Percentiles rank a stretch among this genome's conserved stretches.
Conservation (phyloP, 2,329 filamentous ascomycete genomes). For the Grosmannia penicillata region DNA sequence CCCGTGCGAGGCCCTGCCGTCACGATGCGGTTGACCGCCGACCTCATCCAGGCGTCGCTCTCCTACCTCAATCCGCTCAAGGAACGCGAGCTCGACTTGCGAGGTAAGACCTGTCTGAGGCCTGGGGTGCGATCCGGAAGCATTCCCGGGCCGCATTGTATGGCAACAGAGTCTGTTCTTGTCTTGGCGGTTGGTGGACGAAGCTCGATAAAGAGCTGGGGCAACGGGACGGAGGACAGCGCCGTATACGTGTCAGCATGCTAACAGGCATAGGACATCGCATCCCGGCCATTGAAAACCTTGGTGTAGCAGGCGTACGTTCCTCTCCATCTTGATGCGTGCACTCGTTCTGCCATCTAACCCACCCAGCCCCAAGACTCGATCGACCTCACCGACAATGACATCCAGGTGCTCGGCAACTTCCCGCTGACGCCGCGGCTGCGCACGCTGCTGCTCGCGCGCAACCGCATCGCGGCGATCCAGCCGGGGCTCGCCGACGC, state of each 20-base stretch:
- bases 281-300: slow-evolving; percentile 93
- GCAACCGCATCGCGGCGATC: slow-evolving; percentile 75
- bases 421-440: slow-evolving; percentile 85
- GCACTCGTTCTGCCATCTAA: background rate
- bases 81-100: slow-evolving; percentile 96
- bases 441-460: slow-evolving; percentile 72
- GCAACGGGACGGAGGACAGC: background rate
- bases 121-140: too few species aligned
- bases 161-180: too few species aligned
- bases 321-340: slow-evolving; percentile 3
- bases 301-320: slow-evolving; percentile 81
- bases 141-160: too few species aligned
- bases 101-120: slow-evolving; percentile 53
- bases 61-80: slow-evolving; percentile 98
- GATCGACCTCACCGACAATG: slow-evolving; percentile 97
- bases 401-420: slow-evolving; percentile 78
- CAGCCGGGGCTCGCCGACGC: slow-evolving; percentile 59
- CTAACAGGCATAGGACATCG: slow-evolving; percentile 62
- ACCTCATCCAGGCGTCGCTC: slow-evolving; percentile 85
- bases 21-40: slow-evolving; percentile 85
- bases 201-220: too few species aligned
- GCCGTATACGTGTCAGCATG: too few species aligned
- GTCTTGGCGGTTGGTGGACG: too few species aligned
- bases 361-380: slow-evolving; percentile 68
- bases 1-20: background rate